These are phyloP conservation scores for Gypsophila paniculata DNA, from an alignment of 179 eudicot genomes.

Conservation along the genomic window DNA sequence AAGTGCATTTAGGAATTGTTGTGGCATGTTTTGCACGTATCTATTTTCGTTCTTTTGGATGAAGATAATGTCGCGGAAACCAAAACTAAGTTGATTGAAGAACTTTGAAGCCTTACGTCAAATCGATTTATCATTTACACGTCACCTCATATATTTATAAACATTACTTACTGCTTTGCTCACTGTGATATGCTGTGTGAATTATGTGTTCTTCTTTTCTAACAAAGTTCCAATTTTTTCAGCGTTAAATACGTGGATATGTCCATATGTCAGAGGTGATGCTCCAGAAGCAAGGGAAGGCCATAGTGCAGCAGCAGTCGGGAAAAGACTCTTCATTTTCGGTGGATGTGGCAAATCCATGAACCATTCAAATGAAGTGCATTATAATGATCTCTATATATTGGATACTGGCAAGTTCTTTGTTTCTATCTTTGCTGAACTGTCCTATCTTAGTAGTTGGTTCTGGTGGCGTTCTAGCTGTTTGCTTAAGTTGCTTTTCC, in stretches of 20 bases:
- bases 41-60: background rate
- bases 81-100: background rate
- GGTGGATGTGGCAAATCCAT: constrained; percentile 87
- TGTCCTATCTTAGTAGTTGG: background rate
- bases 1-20: constrained; percentile 32
- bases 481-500: background rate
- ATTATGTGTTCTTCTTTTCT: constrained; percentile 8
- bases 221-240: constrained; percentile 21
- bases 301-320: constrained; percentile 85
- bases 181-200: background rate
- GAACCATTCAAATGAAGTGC: constrained; percentile 42
- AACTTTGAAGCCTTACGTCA: background rate
- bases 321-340: constrained; percentile 74
- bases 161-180: background rate
- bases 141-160: background rate
- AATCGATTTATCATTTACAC: background rate
- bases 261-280: constrained; percentile 68
- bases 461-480: background rate
- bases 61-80: background rate
- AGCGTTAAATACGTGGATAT: constrained; percentile 80
- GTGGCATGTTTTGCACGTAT: background rate
- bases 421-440: constrained; percentile 6
- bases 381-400: constrained; percentile 74
- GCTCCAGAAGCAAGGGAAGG: constrained; percentile 88
- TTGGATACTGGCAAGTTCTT: constrained; percentile 62